Conservation (phyloP, 2,329 filamentous ascomycete genomes). For the Fusarium sp. region DNA sequence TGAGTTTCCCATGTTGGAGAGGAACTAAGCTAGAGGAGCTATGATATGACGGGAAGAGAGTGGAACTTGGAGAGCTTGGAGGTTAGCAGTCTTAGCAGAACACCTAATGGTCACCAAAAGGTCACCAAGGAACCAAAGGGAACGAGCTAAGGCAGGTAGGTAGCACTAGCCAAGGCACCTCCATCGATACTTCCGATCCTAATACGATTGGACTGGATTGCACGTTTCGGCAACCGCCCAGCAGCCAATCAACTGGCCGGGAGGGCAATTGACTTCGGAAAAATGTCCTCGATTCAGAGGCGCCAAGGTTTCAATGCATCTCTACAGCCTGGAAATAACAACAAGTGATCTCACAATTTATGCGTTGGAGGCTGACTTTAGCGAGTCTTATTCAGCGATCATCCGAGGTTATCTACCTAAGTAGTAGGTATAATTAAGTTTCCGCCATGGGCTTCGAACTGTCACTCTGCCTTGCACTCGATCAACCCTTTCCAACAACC, state of each 20-base stretch:
- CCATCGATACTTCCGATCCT: conserved; percentile 34
- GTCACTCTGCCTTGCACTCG: background rate
- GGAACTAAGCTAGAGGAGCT: conserved; percentile 1
- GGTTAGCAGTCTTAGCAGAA: background rate
- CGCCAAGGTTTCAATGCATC: conserved; percentile 33
- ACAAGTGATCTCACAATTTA: conserved; percentile 14
- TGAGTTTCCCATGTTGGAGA: conserved; percentile 27
- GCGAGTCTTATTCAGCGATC: background rate
- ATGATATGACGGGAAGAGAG: conserved; percentile 35
- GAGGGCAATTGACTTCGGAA: conserved; percentile 22
- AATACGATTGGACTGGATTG: conserved; percentile 33
- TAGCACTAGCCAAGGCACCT: conserved; percentile 28
- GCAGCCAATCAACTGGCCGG: conserved; percentile 9
- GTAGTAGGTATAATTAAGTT: conserved; percentile 11
- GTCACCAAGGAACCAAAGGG: background rate
- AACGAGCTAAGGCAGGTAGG: conserved; percentile 10
- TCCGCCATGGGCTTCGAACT: background rate
- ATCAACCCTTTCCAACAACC: background rate
- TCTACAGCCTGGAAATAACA: conserved; percentile 1
- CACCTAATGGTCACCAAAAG: background rate
- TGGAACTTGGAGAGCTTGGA: conserved; percentile 5
- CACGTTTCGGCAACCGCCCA: conserved; percentile 30
- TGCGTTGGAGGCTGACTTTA: conserved; percentile 12
- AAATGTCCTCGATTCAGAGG: conserved; percentile 28
- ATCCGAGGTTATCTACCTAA: background rate